Evolutionary conservation across 1,139 yeast genomes (phyloP).

Genomic region (Suzukiozyma palmioleophila): DNA sequence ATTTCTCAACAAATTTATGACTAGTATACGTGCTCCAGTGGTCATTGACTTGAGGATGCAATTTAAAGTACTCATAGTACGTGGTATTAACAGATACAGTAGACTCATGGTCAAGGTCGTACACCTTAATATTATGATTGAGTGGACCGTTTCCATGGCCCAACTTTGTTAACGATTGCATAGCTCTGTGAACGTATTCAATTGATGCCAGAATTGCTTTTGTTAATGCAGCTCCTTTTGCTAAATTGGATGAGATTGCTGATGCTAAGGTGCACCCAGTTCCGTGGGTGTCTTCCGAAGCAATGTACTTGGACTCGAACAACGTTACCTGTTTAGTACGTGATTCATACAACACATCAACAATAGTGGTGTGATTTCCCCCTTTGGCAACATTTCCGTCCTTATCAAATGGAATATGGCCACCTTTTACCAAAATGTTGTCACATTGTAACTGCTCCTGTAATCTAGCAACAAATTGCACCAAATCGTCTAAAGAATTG

Average conservation of each 20-base stretch:
- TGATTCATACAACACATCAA: conserved; percentile 61
- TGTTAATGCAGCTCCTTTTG: conserved; percentile 42
- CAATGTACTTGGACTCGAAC: conserved; percentile 47
- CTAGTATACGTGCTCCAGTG: conserved; percentile 56
- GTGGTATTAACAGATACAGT: conserved; percentile 11
- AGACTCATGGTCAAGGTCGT: too few relatives aligned
- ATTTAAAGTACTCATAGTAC: conserved; percentile 47
- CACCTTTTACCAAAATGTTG: conserved; percentile 75
- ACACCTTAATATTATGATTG: conserved; percentile 38
- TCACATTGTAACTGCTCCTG: conserved; percentile 39
- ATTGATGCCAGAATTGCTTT: conserved; percentile 55
- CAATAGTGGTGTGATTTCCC: conserved; percentile 14
- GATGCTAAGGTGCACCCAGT: conserved; percentile 90
- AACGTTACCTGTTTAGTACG: conserved; percentile 30
- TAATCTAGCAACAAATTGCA: conserved; percentile 38
- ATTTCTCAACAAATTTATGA: conserved; percentile 56
- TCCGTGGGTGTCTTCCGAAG: conserved; percentile 69
- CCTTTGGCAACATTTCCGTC: not conserved
- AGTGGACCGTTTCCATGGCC: conserved; percentile 74
- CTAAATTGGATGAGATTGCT: conserved; percentile 72
- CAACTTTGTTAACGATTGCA: conserved; percentile 35
- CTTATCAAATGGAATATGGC: conserved; percentile 59
- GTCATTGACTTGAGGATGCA: conserved; percentile 51
- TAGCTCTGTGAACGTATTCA: conserved; percentile 64
- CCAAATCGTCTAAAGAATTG: conserved; percentile 12